Percentiles rank a stretch among this genome's conserved stretches.
Evolutionary conservation across 2,329 filamentous ascomycete genomes (phyloP).

Genomic region (Fusarium hainanense): DNA sequence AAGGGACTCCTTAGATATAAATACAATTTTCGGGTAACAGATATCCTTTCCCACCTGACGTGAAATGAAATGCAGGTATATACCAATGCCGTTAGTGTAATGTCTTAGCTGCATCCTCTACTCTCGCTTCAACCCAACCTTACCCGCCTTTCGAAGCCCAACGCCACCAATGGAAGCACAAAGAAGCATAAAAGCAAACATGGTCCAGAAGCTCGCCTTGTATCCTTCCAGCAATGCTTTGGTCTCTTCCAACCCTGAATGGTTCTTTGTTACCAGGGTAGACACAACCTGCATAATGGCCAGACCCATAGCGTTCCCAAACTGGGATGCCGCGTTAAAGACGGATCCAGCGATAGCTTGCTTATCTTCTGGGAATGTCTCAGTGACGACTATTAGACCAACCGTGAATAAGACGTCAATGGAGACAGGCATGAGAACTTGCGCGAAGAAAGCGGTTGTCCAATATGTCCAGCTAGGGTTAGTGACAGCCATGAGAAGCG

Average conservation of each 20-base stretch:
- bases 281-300: constrained; percentile 60
- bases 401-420: constrained; percentile 66
- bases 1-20: background rate
- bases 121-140: constrained; percentile 57
- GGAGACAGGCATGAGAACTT: constrained; percentile 56
- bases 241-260: constrained; percentile 39
- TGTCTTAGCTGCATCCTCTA: constrained; percentile 21
- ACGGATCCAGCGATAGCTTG: constrained; percentile 71
- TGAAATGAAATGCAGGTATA: background rate
- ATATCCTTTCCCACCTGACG: background rate
- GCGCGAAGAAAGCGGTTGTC: constrained; percentile 58
- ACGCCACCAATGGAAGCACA: constrained; percentile 53
- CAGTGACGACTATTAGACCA: constrained; percentile 63
- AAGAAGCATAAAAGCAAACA: constrained; percentile 60
- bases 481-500: constrained; percentile 66
- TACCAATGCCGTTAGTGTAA: background rate
- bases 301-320: constrained; percentile 63
- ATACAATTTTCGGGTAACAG: background rate
- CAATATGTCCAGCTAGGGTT: constrained; percentile 62
- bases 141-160: constrained; percentile 48
- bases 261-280: constrained; percentile 51
- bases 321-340: constrained; percentile 68
- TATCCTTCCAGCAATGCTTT: constrained; percentile 60
- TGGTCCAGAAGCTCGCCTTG: constrained; percentile 61
- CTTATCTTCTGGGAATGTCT: constrained; percentile 65